Conservation (phyloP, 1,284 basidiomycete genomes). For the Malassezia furfur region DNA sequence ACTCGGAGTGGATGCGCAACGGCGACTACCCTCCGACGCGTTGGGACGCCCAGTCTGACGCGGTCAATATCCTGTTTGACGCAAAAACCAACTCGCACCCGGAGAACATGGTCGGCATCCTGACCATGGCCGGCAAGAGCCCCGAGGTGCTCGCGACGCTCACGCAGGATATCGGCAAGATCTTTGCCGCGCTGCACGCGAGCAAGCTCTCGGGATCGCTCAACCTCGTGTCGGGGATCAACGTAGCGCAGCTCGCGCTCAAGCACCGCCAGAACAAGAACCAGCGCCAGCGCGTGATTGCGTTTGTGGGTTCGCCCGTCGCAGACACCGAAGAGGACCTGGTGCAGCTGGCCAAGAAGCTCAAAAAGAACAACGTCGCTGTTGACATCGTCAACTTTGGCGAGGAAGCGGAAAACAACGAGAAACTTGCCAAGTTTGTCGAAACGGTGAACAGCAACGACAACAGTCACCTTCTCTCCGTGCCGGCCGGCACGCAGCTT, state of each 20-base stretch:
- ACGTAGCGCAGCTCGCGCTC: constrained; percentile 85
- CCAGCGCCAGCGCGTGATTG: constrained; percentile 83
- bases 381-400: constrained; percentile 77
- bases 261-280: constrained; percentile 99
- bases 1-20: constrained; percentile 55
- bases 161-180: constrained; percentile 86
- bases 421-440: constrained; percentile 64
- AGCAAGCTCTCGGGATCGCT: constrained; percentile 67
- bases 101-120: constrained; percentile 90
- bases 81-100: constrained; percentile 85
- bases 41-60: constrained; percentile 83
- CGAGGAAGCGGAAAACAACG: constrained; percentile 53
- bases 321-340: constrained; percentile 31
- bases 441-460: constrained; percentile 67
- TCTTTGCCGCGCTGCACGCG: constrained; percentile 68
- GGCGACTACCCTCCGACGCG: constrained; percentile 77
- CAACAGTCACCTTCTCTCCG: constrained; percentile 69
- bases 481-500: constrained; percentile 62
- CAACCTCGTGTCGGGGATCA: constrained; percentile 79
- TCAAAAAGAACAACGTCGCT: constrained; percentile 98
- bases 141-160: constrained; percentile 92
- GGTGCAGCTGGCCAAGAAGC: constrained; percentile 79
- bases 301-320: constrained; percentile 77
- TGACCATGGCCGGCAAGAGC: constrained; percentile 74
- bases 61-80: constrained; percentile 79